Conservation (phyloP, 441 rosid genomes). For the Brassica hybrid region DNA sequence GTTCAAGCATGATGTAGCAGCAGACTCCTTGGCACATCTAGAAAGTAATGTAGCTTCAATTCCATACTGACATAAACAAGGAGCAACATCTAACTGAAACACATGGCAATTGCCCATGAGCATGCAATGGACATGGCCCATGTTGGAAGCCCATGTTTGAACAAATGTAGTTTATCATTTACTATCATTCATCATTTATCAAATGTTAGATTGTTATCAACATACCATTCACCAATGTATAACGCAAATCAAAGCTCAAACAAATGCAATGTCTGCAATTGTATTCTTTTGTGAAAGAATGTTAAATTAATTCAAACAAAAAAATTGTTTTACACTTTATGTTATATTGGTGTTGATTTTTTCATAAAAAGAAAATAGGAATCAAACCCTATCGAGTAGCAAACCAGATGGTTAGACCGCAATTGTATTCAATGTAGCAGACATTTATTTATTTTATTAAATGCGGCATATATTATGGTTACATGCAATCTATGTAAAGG, state of each 20-base stretch:
- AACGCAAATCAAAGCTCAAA: neutral
- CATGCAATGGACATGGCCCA: neutral
- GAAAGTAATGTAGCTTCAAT: slow-evolving; percentile 9
- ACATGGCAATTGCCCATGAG: slow-evolving; percentile 12
- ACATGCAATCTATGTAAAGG: slow-evolving; percentile 12
- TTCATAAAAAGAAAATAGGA: too few relatives aligned
- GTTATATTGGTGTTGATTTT: too few relatives aligned
- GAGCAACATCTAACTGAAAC: slow-evolving; percentile 26
- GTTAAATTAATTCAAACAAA: too few relatives aligned
- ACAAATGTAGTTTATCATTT: too few relatives aligned
- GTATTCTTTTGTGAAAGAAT: neutral
- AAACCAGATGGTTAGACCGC: neutral
- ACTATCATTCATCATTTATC: too few relatives aligned
- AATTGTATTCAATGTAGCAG: neutral
- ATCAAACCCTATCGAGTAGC: too few relatives aligned
- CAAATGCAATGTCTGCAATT: slow-evolving; percentile 1
- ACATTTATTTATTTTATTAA: neutral
- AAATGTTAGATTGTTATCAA: too few relatives aligned
- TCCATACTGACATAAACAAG: slow-evolving; percentile 8
- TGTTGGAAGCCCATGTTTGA: neutral
- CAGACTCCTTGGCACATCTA: too few relatives aligned
- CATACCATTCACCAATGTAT: neutral
- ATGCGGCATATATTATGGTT: neutral
- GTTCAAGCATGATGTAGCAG: too few relatives aligned
- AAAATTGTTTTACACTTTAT: too few relatives aligned